phyloP scores from a whole-genome alignment of 805 yeast species.

The Metschnikowia anglica region DNA sequence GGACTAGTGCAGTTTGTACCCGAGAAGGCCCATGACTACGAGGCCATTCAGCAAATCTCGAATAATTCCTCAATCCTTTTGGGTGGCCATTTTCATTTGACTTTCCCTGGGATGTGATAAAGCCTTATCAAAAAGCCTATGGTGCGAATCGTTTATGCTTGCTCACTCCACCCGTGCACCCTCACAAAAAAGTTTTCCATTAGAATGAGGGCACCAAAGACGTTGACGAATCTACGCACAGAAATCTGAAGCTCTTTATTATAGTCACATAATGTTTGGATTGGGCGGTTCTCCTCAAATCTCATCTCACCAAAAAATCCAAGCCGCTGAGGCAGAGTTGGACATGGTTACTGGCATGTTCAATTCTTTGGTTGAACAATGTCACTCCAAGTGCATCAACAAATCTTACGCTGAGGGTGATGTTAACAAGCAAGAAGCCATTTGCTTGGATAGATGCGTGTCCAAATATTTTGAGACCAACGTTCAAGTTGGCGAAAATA shows the following conservation, averaged over 20 bases:
- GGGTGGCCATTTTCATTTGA: conserved; percentile 38
- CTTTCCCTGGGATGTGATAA: conserved; percentile 37
- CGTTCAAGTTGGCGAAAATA: conserved; percentile 85
- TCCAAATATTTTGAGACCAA: conserved; percentile 92
- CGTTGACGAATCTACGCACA: background rate
- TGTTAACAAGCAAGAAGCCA: conserved; percentile 73
- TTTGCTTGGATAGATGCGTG: conserved; percentile 94
- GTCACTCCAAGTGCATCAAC: conserved; percentile 82
- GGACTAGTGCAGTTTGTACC: conserved; percentile 37
- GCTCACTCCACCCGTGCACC: conserved; percentile 13
- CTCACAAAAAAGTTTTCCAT: conserved; percentile 8
- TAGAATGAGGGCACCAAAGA: background rate
- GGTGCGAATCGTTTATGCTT: conserved; percentile 1
- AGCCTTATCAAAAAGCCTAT: background rate
- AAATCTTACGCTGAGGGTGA: conserved; percentile 68
- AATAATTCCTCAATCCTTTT: conserved; percentile 27
- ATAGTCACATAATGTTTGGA: conserved; percentile 56
- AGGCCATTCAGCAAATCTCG: conserved; percentile 19
- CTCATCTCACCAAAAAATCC: conserved; percentile 70
- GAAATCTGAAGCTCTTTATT: background rate
- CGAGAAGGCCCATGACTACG: conserved; percentile 29
- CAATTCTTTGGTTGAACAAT: conserved; percentile 83
- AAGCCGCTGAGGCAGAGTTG: conserved; percentile 94
- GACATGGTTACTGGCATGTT: conserved; percentile 98
- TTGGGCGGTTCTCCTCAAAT: conserved; percentile 71